phyloP scores from a whole-genome alignment of 1,139 yeast genomes.

The Trichomonascaceae sp. region DNA sequence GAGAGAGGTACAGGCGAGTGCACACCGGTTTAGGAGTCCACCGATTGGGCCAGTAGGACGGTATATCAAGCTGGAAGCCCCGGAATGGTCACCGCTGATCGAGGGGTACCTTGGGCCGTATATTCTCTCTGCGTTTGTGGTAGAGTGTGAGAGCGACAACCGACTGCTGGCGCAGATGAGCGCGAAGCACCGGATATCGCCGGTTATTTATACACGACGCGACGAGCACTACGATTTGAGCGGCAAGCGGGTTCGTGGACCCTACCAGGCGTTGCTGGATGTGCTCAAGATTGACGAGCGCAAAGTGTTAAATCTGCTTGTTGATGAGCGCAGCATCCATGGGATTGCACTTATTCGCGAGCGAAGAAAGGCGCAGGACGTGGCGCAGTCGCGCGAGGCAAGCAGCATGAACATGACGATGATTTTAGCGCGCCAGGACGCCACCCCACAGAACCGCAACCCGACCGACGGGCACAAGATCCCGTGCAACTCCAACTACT shows the following conservation, averaged over 20 bases:
- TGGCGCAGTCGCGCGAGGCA: slow-evolving; percentile 31
- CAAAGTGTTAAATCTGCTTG: slow-evolving; percentile 44
- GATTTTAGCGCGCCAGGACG: no score
- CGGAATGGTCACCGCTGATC: slow-evolving; percentile 50
- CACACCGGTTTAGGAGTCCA: slow-evolving; percentile 27
- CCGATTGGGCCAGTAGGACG: slow-evolving; percentile 86
- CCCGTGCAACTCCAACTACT: not conserved
- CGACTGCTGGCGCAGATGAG: slow-evolving; percentile 34
- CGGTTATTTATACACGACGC: slow-evolving; percentile 39
- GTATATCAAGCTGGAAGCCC: slow-evolving; percentile 42
- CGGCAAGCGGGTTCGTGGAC: slow-evolving; percentile 26
- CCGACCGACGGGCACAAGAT: slow-evolving; percentile 5
- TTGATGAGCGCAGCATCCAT: slow-evolving; percentile 56
- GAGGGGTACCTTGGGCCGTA: slow-evolving; percentile 36
- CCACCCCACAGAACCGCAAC: not conserved
- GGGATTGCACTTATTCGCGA: slow-evolving; percentile 40
- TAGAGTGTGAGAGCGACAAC: slow-evolving; percentile 50
- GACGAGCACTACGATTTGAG: slow-evolving; percentile 44
- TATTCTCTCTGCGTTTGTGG: slow-evolving; percentile 53
- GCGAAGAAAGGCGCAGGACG: slow-evolving; percentile 37
- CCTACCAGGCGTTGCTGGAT: slow-evolving; percentile 39
- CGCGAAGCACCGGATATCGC: slow-evolving; percentile 20
- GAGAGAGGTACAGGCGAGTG: no score
- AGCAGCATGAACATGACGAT: slow-evolving; percentile 16
- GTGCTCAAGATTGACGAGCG: slow-evolving; percentile 43